Percentiles rank a stretch among this genome's conserved stretches.
phyloP scores from a whole-genome alignment of 2,329 filamentous ascomycete species.

The Monilinia fructigena region DNA sequence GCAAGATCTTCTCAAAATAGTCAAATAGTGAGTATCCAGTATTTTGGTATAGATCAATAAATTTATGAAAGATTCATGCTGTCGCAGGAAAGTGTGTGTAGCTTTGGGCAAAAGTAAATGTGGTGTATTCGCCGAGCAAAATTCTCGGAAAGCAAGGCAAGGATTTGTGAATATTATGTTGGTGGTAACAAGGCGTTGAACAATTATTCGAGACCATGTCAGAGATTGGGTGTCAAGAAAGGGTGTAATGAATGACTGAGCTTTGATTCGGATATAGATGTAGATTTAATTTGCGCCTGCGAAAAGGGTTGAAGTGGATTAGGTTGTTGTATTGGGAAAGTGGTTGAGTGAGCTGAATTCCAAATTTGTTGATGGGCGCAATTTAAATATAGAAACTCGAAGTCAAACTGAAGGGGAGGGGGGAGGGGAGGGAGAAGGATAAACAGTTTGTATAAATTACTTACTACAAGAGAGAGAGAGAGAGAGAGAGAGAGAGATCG shows the following conservation, averaged over 20 bases:
- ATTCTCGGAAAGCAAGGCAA: constrained; percentile 22
- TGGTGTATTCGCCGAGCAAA: constrained; percentile 29
- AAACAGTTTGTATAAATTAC: not conserved
- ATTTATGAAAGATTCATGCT: constrained; percentile 25
- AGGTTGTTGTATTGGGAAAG: not conserved
- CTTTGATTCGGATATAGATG: not conserved
- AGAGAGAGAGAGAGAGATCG: not conserved
- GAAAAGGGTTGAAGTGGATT: not conserved
- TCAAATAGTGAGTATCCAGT: constrained; percentile 34
- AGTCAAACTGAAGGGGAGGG: not conserved
- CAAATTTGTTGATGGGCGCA: constrained; percentile 14
- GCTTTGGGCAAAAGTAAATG: constrained; percentile 12
- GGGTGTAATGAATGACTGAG: constrained; percentile 8
- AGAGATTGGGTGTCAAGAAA: constrained; percentile 1
- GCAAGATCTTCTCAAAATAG: constrained; percentile 28
- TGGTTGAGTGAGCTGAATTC: constrained; percentile 3
- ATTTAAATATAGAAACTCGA: constrained; percentile 17
- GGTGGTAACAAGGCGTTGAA: constrained; percentile 11
- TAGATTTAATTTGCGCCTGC: not conserved
- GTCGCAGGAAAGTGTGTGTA: constrained; percentile 25
- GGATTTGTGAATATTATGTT: constrained; percentile 4
- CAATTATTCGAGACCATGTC: not conserved
- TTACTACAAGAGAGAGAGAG: constrained; percentile 11
- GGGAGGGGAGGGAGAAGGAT: too few relatives aligned
- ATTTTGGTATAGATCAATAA: constrained; percentile 27